Conservation (phyloP, 1,284 basidiomycete species). For the Peniophora sp. region DNA sequence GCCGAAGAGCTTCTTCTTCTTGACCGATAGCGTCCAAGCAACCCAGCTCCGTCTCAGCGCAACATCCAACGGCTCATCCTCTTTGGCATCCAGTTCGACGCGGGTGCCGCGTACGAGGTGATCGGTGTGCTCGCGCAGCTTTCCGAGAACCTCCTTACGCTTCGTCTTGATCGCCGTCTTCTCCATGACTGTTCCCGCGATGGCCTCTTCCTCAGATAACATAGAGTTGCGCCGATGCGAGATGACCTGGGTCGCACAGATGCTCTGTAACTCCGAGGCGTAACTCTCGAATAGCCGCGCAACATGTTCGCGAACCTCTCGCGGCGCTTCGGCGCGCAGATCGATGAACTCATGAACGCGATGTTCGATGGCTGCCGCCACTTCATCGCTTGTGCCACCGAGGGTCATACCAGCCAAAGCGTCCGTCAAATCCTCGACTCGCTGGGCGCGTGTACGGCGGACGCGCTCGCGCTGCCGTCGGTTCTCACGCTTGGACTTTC, state of each 20-base stretch:
- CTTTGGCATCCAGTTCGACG: constrained; percentile 37
- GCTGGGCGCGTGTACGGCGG: constrained; percentile 20
- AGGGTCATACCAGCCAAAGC: background rate
- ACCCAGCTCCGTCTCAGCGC: constrained; percentile 39
- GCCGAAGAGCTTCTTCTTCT: constrained; percentile 37
- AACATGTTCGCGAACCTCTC: background rate
- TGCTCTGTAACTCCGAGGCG: constrained; percentile 14
- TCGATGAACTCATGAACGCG: constrained; percentile 20
- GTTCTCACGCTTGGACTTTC: constrained; percentile 16
- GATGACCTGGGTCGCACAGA: constrained; percentile 13
- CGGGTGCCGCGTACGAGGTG: constrained; percentile 27
- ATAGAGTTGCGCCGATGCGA: constrained; percentile 5
- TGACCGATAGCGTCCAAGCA: constrained; percentile 36
- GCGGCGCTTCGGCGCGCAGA: constrained; percentile 3
- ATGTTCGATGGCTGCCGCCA: constrained; percentile 10
- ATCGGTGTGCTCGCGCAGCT: constrained; percentile 15
- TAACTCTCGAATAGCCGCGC: constrained; percentile 7
- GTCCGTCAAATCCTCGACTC: constrained; percentile 10
- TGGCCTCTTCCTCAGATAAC: constrained; percentile 20
- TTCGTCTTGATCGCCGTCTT: constrained; percentile 14
- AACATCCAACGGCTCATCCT: constrained; percentile 27
- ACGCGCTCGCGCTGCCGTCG: constrained; percentile 8
- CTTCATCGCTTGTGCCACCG: background rate
- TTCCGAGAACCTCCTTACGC: constrained; percentile 15
- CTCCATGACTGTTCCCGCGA: constrained; percentile 20